phyloP scores from a whole-genome alignment of 2,329 filamentous ascomycete genomes.

The Pseudocercospora fuligena region DNA sequence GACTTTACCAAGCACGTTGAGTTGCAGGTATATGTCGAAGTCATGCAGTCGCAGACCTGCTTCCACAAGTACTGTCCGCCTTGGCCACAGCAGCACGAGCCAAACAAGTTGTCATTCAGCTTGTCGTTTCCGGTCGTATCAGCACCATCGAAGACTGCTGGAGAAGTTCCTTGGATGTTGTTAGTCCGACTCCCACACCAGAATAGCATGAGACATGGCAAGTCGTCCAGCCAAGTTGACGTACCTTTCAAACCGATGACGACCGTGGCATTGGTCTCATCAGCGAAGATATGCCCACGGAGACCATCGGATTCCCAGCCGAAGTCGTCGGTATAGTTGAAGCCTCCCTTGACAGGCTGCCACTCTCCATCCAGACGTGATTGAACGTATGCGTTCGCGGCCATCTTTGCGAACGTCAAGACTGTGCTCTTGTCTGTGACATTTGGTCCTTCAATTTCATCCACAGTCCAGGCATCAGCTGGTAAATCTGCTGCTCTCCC shows the following conservation, averaged over 20 bases:
- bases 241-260: conserved; percentile 87
- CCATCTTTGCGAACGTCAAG: conserved; percentile 83
- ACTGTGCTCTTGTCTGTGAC: conserved; percentile 84
- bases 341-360: conserved; percentile 77
- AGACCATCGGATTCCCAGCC: conserved; percentile 91
- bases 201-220: conserved; percentile 6
- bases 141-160: conserved; percentile 93
- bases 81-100: conserved; percentile 96
- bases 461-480: conserved; percentile 79
- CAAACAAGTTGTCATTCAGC: conserved; percentile 95
- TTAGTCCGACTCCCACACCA: conserved; percentile 11
- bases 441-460: conserved; percentile 78
- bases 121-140: conserved; percentile 98
- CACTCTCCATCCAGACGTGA: conserved; percentile 75
- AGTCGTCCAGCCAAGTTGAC: conserved; percentile 9
- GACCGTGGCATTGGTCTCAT: conserved; percentile 82
- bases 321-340: conserved; percentile 87
- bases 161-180: conserved; percentile 41
- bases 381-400: conserved; percentile 84
- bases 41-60: conserved; percentile 91
- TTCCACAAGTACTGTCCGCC: conserved; percentile 89
- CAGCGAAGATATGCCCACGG: conserved; percentile 88
- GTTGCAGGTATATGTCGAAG: conserved; percentile 86
- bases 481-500: conserved; percentile 71
- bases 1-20: conserved; percentile 82